phyloP scores from a whole-genome alignment of 1,284 basidiomycete genomes.

The Malassezia nana region DNA sequence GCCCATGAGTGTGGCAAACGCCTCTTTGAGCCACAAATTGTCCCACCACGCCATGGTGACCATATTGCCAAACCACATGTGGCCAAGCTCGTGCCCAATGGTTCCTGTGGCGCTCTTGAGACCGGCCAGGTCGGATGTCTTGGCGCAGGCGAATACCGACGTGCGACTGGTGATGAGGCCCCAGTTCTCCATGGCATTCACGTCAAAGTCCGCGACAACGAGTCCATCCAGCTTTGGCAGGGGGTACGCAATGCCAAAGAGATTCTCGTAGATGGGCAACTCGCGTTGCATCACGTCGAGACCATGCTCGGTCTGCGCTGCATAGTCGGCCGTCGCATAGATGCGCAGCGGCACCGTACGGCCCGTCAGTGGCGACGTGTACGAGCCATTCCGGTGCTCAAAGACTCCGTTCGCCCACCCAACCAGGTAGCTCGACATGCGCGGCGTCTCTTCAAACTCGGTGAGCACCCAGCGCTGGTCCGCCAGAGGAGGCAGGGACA shows the following conservation, averaged over 20 bases:
- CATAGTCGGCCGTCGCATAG: constrained; percentile 68
- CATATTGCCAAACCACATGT: constrained; percentile 65
- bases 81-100: constrained; percentile 63
- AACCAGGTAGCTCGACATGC: constrained; percentile 80
- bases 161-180: constrained; percentile 79
- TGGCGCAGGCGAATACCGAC: constrained; percentile 67
- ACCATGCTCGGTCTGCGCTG: constrained; percentile 63
- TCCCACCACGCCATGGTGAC: constrained; percentile 87
- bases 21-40: constrained; percentile 53
- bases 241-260: constrained; percentile 75
- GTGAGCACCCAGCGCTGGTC: constrained; percentile 32
- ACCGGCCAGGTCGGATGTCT: constrained; percentile 62
- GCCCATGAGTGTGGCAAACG: constrained; percentile 72
- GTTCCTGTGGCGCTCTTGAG: constrained; percentile 69
- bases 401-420: constrained; percentile 84
- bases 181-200: constrained; percentile 80
- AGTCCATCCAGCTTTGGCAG: constrained; percentile 60
- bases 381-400: constrained; percentile 61
- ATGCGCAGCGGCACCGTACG: constrained; percentile 70
- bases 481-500: constrained; percentile 53
- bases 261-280: constrained; percentile 76
- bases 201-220: constrained; percentile 62
- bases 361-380: constrained; percentile 68
- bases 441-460: constrained; percentile 35
- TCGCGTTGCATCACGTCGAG: constrained; percentile 77